phyloP scores from a whole-genome alignment of 2,329 filamentous ascomycete species.

The Keithomyces neogunnii region DNA sequence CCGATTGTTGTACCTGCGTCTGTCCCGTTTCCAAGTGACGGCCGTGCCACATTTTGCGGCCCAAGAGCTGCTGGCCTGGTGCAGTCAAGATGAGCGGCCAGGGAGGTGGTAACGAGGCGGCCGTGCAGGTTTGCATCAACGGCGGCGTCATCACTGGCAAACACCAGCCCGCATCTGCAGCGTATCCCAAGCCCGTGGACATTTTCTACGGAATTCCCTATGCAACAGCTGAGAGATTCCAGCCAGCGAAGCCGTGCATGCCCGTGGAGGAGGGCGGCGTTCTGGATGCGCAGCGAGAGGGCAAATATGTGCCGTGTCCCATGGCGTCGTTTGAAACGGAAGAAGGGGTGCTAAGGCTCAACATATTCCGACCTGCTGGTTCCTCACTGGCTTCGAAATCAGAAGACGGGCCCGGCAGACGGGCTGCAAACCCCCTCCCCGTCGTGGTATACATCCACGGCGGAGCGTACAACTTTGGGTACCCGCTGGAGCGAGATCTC shows the following conservation, averaged over 20 bases:
- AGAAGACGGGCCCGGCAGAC: not conserved
- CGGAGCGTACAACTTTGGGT: slow-evolving; percentile 51
- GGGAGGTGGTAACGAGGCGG: not conserved
- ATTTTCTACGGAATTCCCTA: slow-evolving; percentile 43
- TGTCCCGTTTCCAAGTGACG: too few species aligned
- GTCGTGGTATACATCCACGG: slow-evolving; percentile 56
- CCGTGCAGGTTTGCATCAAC: slow-evolving; percentile 11
- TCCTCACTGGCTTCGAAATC: not conserved
- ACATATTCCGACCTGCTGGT: slow-evolving; percentile 35
- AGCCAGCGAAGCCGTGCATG: slow-evolving; percentile 25
- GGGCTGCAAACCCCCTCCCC: slow-evolving; percentile 18
- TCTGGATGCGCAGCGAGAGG: slow-evolving; percentile 27
- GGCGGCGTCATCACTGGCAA: slow-evolving; percentile 15
- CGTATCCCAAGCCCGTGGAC: slow-evolving; percentile 33
- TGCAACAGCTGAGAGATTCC: slow-evolving; percentile 39
- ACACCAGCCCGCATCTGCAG: slow-evolving; percentile 12
- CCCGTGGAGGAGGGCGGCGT: slow-evolving; percentile 9
- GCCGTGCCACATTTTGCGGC: too few species aligned
- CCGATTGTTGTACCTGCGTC: too few species aligned
- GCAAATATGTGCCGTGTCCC: slow-evolving; percentile 17
- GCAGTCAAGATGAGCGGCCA: not conserved
- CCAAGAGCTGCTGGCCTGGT: too few species aligned
- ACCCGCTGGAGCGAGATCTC: slow-evolving; percentile 48
- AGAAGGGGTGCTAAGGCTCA: slow-evolving; percentile 46
- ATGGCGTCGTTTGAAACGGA: slow-evolving; percentile 20